Evolutionary conservation across 768 basidiomycete genomes (phyloP).

Genomic region (Leccinum sublutescens): DNA sequence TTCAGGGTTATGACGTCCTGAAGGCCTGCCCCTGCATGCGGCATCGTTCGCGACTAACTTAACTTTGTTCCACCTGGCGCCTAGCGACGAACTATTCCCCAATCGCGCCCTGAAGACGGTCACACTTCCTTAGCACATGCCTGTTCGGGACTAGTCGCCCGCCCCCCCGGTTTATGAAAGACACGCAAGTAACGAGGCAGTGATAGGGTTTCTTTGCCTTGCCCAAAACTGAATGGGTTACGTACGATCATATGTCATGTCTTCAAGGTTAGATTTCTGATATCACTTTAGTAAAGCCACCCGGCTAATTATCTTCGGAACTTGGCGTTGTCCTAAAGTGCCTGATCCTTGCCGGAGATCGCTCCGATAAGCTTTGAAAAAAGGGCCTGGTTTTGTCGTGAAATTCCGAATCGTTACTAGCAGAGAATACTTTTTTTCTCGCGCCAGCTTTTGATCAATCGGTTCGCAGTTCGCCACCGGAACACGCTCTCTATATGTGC

Average conservation of each 20-base stretch:
- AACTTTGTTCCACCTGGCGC: constrained; percentile 22
- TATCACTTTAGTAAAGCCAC: constrained; percentile 10
- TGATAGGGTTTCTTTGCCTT: constrained; percentile 13
- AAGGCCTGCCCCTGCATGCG: not conserved
- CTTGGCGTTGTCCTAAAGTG: constrained; percentile 10
- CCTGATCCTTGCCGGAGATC: constrained; percentile 29
- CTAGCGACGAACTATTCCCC: not conserved
- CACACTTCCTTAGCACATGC: constrained; percentile 18
- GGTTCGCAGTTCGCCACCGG: not conserved
- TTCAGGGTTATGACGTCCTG: constrained; percentile 29
- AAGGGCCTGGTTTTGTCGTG: not conserved
- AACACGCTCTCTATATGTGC: constrained; percentile 3
- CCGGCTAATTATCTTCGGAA: constrained; percentile 16
- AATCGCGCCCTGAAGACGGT: constrained; percentile 10
- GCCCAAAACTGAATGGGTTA: constrained; percentile 20
- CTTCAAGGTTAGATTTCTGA: constrained; percentile 31
- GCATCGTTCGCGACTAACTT: constrained; percentile 16
- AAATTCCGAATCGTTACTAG: not conserved
- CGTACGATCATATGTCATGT: constrained; percentile 18
- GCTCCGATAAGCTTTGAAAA: constrained; percentile 27
- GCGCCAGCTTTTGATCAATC: not conserved
- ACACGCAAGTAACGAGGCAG: constrained; percentile 19
- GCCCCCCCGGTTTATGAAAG: constrained; percentile 5
- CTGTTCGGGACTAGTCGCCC: constrained; percentile 12
- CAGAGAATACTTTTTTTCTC: constrained; percentile 1